Evolutionary conservation across 352 stramenopile species (phyloP).

Genomic region (Albugo laibachii): DNA sequence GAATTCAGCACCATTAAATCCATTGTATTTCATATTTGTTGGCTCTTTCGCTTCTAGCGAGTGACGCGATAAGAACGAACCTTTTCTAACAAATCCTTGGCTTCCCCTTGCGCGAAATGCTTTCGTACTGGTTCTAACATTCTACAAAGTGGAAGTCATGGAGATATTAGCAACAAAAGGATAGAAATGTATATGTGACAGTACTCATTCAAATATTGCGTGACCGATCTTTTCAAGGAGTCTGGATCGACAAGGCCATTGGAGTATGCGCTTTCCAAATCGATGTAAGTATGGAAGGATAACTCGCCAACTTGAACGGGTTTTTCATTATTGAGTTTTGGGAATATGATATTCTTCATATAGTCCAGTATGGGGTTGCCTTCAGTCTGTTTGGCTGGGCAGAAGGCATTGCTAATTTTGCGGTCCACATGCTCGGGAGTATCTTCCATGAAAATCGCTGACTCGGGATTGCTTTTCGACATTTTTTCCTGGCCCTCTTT

Average conservation of each 20-base stretch:
- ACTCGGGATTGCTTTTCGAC: slow-evolving; percentile 97
- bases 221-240: slow-evolving; percentile 88
- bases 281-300: slow-evolving; percentile 73
- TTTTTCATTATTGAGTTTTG: slow-evolving; percentile 34
- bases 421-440: slow-evolving; percentile 83
- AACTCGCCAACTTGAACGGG: slow-evolving; percentile 25
- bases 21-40: no score
- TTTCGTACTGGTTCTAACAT: slow-evolving; percentile 92
- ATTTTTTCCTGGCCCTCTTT: slow-evolving; percentile 99
- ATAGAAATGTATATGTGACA: neutral
- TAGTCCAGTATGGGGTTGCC: slow-evolving; percentile 95
- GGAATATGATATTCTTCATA: slow-evolving; percentile 95
- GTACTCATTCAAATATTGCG: slow-evolving; percentile 84
- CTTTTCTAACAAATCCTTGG: slow-evolving; percentile 89
- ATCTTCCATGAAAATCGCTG: slow-evolving; percentile 98
- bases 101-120: slow-evolving; percentile 91
- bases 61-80: slow-evolving; percentile 95
- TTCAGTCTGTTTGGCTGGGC: slow-evolving; percentile 73
- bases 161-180: neutral
- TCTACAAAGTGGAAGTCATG: slow-evolving; percentile 10
- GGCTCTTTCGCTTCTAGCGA: no score
- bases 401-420: slow-evolving; percentile 99
- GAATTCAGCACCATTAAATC: no score
- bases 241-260: slow-evolving; percentile 77
- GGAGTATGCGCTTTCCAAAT: slow-evolving; percentile 84